Evolutionary conservation across 768 basidiomycete genomes (phyloP).

Genomic region (Gloeopeniophorella convolvens): DNA sequence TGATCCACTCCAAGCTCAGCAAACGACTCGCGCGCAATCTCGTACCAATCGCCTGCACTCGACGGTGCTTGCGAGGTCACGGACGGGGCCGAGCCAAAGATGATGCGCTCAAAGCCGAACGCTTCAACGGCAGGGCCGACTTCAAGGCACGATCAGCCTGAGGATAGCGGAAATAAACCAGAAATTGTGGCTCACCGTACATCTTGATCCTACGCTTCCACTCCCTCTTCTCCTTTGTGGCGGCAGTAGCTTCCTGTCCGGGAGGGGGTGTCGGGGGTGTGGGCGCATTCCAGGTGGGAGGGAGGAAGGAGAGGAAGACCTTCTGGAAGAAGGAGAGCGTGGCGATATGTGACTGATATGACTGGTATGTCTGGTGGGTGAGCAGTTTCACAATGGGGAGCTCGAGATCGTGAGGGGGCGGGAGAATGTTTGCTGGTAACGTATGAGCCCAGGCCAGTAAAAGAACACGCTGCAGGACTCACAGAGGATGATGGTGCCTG

Average conservation of each 20-base stretch:
- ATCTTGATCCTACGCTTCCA: conserved; percentile 69
- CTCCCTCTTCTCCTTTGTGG: conserved; percentile 48
- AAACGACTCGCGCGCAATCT: conserved; percentile 69
- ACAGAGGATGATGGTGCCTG: conserved; percentile 63
- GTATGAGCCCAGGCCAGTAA: conserved; percentile 9
- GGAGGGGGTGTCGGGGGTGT: conserved; percentile 41
- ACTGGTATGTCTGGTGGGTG: conserved; percentile 66
- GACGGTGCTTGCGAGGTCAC: conserved; percentile 40
- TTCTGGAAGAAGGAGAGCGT: conserved; percentile 70
- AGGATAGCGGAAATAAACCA: background rate
- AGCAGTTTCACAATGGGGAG: conserved; percentile 74
- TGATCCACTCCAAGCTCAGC: conserved; percentile 78
- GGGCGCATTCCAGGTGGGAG: conserved; percentile 66
- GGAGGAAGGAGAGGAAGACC: conserved; percentile 66
- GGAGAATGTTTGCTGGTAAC: conserved; percentile 68
- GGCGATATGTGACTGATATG: conserved; percentile 67
- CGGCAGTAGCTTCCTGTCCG: conserved; percentile 26
- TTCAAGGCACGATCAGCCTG: conserved; percentile 26
- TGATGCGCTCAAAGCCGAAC: conserved; percentile 76
- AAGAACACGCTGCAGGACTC: conserved; percentile 3
- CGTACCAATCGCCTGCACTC: conserved; percentile 68
- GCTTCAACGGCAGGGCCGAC: conserved; percentile 81
- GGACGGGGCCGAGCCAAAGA: conserved; percentile 75
- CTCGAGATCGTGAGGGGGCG: conserved; percentile 67
- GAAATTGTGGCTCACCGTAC: conserved; percentile 55